phyloP scores from a whole-genome alignment of 164 flowering plant genomes.

The Kalanchoe fedtschenkoi region DNA sequence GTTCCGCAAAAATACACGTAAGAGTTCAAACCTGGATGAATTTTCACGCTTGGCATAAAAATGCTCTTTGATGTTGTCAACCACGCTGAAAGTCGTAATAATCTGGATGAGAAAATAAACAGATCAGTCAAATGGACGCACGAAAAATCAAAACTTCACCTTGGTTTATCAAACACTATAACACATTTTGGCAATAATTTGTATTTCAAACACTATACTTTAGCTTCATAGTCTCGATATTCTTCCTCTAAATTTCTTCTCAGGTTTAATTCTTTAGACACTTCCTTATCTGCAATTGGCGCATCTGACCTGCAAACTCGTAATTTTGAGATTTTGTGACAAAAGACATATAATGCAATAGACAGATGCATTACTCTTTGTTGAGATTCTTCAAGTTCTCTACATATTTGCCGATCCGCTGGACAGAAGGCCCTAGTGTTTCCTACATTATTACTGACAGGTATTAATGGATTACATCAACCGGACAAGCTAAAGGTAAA shows the following conservation, averaged over 20 bases:
- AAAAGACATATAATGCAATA: slow-evolving; percentile 1
- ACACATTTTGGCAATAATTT: not conserved
- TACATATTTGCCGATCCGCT: slow-evolving; percentile 47
- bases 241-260: slow-evolving; percentile 68
- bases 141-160: not conserved
- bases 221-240: slow-evolving; percentile 66
- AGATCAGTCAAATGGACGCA: not conserved
- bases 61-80: slow-evolving; percentile 86
- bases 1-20: not conserved
- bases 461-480: too few relatives aligned
- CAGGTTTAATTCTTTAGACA: slow-evolving; percentile 38
- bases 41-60: slow-evolving; percentile 53
- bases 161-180: not conserved
- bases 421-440: slow-evolving; percentile 53
- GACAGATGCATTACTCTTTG: slow-evolving; percentile 40
- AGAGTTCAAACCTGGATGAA: slow-evolving; percentile 35
- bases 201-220: slow-evolving; percentile 40
- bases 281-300: slow-evolving; percentile 27
- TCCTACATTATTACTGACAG: too few relatives aligned
- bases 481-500: too few relatives aligned
- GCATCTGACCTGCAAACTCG: slow-evolving; percentile 31
- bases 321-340: not conserved
- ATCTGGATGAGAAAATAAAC: slow-evolving; percentile 35
- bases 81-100: slow-evolving; percentile 81
- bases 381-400: slow-evolving; percentile 58